Evolutionary conservation across 139 green algal genomes (phyloP), one percentile per base, ranked within the genome.

Genomic region (Closterium sp.): DNA sequence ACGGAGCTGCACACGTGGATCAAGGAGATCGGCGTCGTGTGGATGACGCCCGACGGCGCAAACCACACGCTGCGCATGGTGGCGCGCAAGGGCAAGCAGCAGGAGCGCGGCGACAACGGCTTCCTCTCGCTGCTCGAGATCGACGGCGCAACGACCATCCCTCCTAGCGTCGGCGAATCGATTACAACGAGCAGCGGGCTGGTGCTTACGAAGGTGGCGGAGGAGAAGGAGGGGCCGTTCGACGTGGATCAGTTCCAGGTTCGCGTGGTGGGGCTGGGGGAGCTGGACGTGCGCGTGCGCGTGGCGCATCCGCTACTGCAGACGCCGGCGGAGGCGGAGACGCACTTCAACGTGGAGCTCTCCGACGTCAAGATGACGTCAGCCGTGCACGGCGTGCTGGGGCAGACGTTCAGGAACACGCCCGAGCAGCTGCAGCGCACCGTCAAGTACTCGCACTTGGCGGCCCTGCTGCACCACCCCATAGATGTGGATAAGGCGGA

Each of bases 1-100:
- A 92, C 89, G 50, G 91, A n/a, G 11, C 10, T 93, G 21, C 91
- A 50, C 30, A 93, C 91, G 31, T 93, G 91, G 91, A 93, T 93
- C 29, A 50, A 29, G 87, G 91, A 91, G 38, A 17, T 93, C 19
- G 91, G 91, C 27, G 21, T 92, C 50, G 10, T 92, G 32, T 92
- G 89, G 89, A 89, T 38, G 21, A 70, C 31, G 29, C 28, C 28
- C 17, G 24, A 89, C 21, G 89, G 89, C 31, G 31, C 22, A 5
- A 24, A 30, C 21, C 89, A 92, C 85, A 30, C 22, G 31, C 31
- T 92, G 45, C 89, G 24, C 31, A 32, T 92, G 21, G 89, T 84
- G 29, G 89, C 89, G 5, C 89, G 89, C 27, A 31, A 31, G 19
- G 89, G 89, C 70, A 84, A 84, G 89, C 24, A 88, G 50, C 84